Evolutionary conservation across 2,329 filamentous ascomycete species (phyloP).

Genomic region (Elsinoe ampelina): DNA sequence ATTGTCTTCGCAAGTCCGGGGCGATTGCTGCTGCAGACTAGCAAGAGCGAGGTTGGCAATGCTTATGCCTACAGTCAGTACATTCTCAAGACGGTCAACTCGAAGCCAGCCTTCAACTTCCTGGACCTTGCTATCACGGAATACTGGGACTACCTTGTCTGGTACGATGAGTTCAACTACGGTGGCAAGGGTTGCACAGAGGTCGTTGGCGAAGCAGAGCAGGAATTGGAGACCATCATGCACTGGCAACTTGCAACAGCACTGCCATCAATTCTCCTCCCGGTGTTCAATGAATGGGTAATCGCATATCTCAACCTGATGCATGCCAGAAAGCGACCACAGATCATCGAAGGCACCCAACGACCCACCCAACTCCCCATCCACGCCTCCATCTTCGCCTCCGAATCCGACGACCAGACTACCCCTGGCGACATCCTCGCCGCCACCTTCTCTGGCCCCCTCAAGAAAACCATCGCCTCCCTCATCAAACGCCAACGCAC

Average conservation of each 20-base stretch:
- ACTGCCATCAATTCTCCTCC: conserved; percentile 68
- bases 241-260: conserved; percentile 96
- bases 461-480: conserved; percentile 77
- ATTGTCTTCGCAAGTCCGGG: conserved; percentile 92
- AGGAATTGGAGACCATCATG: conserved; percentile 85
- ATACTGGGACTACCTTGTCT: conserved; percentile 98
- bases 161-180: conserved; percentile 99
- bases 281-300: conserved; percentile 83
- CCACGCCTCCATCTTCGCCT: conserved; percentile 43
- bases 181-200: conserved; percentile 85
- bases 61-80: conserved; percentile 96
- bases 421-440: conserved; percentile 57
- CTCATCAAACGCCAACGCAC: conserved; percentile 81
- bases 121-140: conserved; percentile 95
- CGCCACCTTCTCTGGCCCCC: conserved; percentile 75
- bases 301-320: conserved; percentile 92
- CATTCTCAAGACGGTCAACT: conserved; percentile 93
- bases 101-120: conserved; percentile 92
- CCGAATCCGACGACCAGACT: conserved; percentile 50
- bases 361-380: conserved; percentile 53
- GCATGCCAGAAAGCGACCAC: conserved; percentile 71
- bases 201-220: conserved; percentile 65
- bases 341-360: conserved; percentile 36
- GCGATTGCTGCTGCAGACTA: conserved; percentile 83
- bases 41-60: conserved; percentile 92